Evolutionary conservation across 2,329 filamentous ascomycete species (phyloP), one percentile per base, ranked within the genome.

Genomic region (Zymoseptoria tritici): DNA sequence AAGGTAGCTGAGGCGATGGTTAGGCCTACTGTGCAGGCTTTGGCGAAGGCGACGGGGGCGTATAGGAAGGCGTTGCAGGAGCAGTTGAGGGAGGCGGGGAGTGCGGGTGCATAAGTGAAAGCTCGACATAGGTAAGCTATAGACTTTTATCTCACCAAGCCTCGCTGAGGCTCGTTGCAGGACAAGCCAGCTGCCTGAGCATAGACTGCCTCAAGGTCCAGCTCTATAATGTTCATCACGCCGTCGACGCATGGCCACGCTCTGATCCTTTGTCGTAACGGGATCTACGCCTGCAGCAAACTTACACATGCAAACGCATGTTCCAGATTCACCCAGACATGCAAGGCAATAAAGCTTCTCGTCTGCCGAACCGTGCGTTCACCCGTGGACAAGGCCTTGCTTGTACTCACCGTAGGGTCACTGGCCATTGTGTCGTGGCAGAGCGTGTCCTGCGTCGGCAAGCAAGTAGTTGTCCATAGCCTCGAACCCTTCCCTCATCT

Each of bases 1-100:
- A 85, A 85, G 63, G 88, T 87, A 2, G 90, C 97, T 3, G 80
- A 86, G 66, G 84, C 86, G 65, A 81, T 97, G 67, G 84, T 96
- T 73, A 83, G 83, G 59, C 90, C 91, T 4, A 88, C 90, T 4
- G 78, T 89, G 9, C 80, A 82, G 66, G 87, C 91, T 11, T 75
- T 97, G 61, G 80, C 84, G 60, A 83, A 83, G 66, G 92, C 91
- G 80, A 85, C 63, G 79, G 75, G n/a, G 49, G 84, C 87, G 69
- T 96, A 94, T 71, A 79, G 84, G 65, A 85, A 81, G 67, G 89
- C 87, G 11, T 77, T 91, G 60, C 84, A 85, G 46, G 79, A 80
- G 69, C 87, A 90, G 60, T 67, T 22, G 36, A 64, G 56, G 31
- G 66, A 74, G 55, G 66, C 68, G 21, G 57, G 56, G 16, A 49